A percentile compares a stretch with the other conserved stretches of the same genome.
These are phyloP conservation scores for Actinomortierella ambigua DNA, from an alignment of 371 early-diverging fungal genomes.

Conservation along the genomic window DNA sequence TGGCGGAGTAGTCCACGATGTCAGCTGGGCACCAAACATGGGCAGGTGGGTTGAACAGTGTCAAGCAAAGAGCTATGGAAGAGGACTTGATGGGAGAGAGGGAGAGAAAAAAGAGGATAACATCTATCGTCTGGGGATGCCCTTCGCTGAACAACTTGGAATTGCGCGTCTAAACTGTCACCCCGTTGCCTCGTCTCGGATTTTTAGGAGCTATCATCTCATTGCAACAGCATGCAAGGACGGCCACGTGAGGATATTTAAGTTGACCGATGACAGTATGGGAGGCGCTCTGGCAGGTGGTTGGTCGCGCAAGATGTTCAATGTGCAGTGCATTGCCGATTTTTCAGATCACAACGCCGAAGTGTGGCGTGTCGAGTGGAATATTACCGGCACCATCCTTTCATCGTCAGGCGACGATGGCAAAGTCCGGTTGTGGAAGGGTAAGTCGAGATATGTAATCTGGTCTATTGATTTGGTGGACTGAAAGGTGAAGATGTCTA, in stretches of 20 bases:
- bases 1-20: conserved; percentile 74
- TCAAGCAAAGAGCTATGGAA: not conserved
- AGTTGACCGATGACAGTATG: conserved; percentile 61
- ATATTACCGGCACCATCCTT: conserved; percentile 90
- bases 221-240: conserved; percentile 94
- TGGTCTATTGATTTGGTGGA: too few relatives aligned
- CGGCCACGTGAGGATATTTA: conserved; percentile 84
- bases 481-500: too few relatives aligned
- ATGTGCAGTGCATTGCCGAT: conserved; percentile 62
- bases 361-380: conserved; percentile 94
- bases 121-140: too few relatives aligned
- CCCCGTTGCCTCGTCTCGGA: conserved; percentile 5
- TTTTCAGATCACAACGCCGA: conserved; percentile 77
- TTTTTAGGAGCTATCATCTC: conserved; percentile 76
- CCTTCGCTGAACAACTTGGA: not conserved
- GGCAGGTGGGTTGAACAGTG: conserved; percentile 55
- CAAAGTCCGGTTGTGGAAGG: conserved; percentile 86
- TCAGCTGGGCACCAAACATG: conserved; percentile 90
- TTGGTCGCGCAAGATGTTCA: conserved; percentile 51
- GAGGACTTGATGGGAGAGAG: too few relatives aligned
- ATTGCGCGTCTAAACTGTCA: too few relatives aligned
- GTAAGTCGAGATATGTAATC: too few relatives aligned
- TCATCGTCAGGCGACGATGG: conserved; percentile 93
- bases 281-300: conserved; percentile 29
- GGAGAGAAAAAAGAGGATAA: too few relatives aligned